Evolutionary conservation across 2,329 filamentous ascomycete species (phyloP).

Genomic region (Parastagonospora nodorum): DNA sequence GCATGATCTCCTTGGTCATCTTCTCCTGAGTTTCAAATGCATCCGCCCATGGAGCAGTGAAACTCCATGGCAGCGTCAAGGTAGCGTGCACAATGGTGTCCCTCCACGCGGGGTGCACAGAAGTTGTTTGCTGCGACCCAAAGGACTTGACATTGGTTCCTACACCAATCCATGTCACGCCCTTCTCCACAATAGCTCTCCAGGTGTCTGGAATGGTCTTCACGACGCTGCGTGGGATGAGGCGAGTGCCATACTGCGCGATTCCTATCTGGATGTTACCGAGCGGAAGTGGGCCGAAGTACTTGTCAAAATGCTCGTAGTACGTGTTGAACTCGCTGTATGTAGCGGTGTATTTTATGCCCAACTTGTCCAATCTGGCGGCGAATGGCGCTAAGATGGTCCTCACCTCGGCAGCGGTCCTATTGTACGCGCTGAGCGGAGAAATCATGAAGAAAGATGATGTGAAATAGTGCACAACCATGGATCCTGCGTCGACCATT

Average conservation of each 20-base stretch:
- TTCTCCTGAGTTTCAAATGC: slow-evolving; percentile 17
- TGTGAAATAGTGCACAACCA: too few relatives aligned
- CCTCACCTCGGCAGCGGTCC: too few relatives aligned
- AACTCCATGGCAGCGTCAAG: slow-evolving; percentile 23
- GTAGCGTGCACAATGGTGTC: slow-evolving; percentile 23
- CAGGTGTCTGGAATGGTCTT: slow-evolving; percentile 16
- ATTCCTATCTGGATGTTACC: slow-evolving; percentile 26
- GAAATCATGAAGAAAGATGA: too few relatives aligned
- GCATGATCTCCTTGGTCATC: slow-evolving; percentile 23
- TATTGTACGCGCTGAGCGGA: too few relatives aligned
- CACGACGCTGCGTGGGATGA: slow-evolving; percentile 16
- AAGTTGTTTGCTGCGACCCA: slow-evolving; percentile 19
- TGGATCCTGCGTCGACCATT: too few relatives aligned
- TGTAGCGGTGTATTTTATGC: slow-evolving; percentile 16
- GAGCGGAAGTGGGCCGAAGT: slow-evolving; percentile 25
- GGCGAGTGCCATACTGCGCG: slow-evolving; percentile 20
- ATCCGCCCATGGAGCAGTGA: slow-evolving; percentile 23
- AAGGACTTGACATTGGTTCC: slow-evolving; percentile 17
- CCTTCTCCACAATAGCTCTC: slow-evolving; percentile 18
- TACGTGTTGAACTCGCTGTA: slow-evolving; percentile 20
- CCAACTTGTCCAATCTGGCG: slow-evolving; percentile 12
- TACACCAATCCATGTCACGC: slow-evolving; percentile 25
- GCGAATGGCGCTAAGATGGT: slow-evolving; percentile 21
- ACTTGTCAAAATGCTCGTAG: slow-evolving; percentile 30
- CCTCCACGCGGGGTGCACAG: slow-evolving; percentile 30